Evolutionary conservation across 495 filamentous ascomycete genomes (phyloP).

Genomic region (Parathielavia hyrcaniae): DNA sequence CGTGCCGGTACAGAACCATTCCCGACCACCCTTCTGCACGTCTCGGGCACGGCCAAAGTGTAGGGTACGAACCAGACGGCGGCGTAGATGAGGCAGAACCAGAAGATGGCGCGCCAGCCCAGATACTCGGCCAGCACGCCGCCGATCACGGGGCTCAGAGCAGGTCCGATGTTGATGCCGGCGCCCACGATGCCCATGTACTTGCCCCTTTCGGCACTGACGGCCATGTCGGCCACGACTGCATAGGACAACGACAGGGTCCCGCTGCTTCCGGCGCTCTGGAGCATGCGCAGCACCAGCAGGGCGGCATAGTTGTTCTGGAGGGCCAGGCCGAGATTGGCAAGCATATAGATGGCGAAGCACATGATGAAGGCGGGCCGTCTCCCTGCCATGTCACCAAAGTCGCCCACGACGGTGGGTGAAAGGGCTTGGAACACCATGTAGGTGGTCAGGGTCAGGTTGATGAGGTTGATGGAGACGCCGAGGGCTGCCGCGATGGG

Average conservation of each 20-base stretch:
- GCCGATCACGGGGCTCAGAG: constrained; percentile 58
- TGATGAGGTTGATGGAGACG: constrained; percentile 56
- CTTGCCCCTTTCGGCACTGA: constrained; percentile 52
- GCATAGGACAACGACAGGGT: constrained; percentile 54
- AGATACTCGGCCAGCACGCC: constrained; percentile 58
- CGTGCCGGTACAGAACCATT: constrained; percentile 57
- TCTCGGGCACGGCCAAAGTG: constrained; percentile 57
- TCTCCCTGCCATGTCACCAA: constrained; percentile 54
- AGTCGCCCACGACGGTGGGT: constrained; percentile 54
- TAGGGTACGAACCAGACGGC: constrained; percentile 49
- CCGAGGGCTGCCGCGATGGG: constrained; percentile 49
- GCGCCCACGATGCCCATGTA: constrained; percentile 52
- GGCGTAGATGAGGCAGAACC: constrained; percentile 61
- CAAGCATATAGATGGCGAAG: constrained; percentile 54
- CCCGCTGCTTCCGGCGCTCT: constrained; percentile 55
- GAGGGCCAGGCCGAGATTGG: constrained; percentile 58
- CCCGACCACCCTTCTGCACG: constrained; percentile 62
- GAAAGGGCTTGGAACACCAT: constrained; percentile 58
- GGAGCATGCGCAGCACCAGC: constrained; percentile 56
- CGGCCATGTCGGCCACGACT: constrained; percentile 56
- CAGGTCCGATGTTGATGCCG: constrained; percentile 50
- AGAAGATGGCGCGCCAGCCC: constrained; percentile 68
- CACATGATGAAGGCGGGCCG: constrained; percentile 54
- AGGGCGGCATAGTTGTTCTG: constrained; percentile 55
- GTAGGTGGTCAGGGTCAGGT: constrained; percentile 61